Percentiles rank a stretch among this genome's conserved stretches.
Evolutionary conservation across 352 stramenopile species (phyloP).

Genomic region (Thraustochytrium striatum): DNA sequence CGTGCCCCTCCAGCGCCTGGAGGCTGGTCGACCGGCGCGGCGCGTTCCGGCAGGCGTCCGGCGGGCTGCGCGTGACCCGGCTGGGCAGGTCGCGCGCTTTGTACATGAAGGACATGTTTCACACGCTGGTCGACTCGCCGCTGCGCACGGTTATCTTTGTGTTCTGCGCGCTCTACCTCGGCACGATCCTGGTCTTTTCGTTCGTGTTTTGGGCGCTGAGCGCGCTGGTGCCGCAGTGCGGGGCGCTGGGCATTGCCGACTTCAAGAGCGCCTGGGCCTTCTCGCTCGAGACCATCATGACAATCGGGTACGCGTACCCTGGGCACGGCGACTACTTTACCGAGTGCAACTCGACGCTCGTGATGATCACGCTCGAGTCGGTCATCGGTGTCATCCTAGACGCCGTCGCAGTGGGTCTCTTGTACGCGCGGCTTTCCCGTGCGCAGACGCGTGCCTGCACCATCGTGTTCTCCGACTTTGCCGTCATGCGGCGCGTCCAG

Average conservation of each 20-base stretch:
- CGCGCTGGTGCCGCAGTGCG: constrained; percentile 10
- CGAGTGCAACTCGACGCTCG: constrained; percentile 81
- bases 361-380: constrained; percentile 83
- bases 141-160: constrained; percentile 27
- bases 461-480: constrained; percentile 87
- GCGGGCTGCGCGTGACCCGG: background rate
- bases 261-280: constrained; percentile 62
- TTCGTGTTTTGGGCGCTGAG: too few relatives aligned
- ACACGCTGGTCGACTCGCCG: constrained; percentile 40
- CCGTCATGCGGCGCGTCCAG: constrained; percentile 76
- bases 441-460: constrained; percentile 82
- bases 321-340: constrained; percentile 77
- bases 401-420: constrained; percentile 83
- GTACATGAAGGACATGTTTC: constrained; percentile 33
- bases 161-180: constrained; percentile 37
- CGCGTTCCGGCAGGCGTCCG: constrained; percentile 14
- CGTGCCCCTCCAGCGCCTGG: background rate
- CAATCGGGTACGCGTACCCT: constrained; percentile 63
- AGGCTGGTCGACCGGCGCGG: constrained; percentile 14
- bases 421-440: constrained; percentile 87
- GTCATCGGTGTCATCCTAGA: constrained; percentile 82
- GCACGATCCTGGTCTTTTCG: constrained; percentile 33
- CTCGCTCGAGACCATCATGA: constrained; percentile 70
- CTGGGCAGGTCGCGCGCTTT: constrained; percentile 29
- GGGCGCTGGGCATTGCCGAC: background rate